Evolutionary conservation across 1,139 yeast genomes (phyloP).

Genomic region (Pichia kudriavzevii): DNA sequence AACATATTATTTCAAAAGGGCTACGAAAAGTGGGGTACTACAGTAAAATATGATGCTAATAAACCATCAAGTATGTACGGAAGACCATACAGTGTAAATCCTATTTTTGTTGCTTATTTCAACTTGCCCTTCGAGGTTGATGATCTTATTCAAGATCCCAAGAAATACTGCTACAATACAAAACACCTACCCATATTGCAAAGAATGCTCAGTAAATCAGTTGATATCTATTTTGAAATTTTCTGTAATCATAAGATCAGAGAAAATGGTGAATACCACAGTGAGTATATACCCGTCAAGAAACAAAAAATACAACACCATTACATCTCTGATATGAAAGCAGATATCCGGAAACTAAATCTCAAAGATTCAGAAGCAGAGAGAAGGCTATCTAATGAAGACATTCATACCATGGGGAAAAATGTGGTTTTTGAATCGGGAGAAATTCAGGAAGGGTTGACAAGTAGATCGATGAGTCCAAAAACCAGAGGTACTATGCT

Average conservation of each 20-base stretch:
- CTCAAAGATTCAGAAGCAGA: conserved; percentile 2
- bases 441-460: conserved; percentile 3
- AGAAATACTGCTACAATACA: conserved; percentile 29
- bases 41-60: neutral
- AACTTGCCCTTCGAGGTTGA: conserved; percentile 27
- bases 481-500: neutral
- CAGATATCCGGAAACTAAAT: conserved; percentile 4
- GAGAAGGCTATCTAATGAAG: conserved; percentile 1
- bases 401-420: too few relatives aligned
- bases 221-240: conserved; percentile 26
- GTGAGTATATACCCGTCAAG: conserved; percentile 4
- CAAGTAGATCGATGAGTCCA: neutral
- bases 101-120: conserved; percentile 35
- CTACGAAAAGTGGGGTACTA: conserved; percentile 13
- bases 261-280: neutral
- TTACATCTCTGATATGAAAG: conserved; percentile 3
- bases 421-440: conserved; percentile 4
- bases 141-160: conserved; percentile 39
- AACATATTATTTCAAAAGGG: conserved; percentile 19
- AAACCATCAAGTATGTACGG: conserved; percentile 25
- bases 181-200: conserved; percentile 26
- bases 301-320: neutral
- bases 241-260: neutral
- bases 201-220: conserved; percentile 29
- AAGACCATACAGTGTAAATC: conserved; percentile 27